These are phyloP conservation scores for Aspergillus chevalieri DNA, from an alignment of 2,329 filamentous ascomycete species.

Conservation along the genomic window DNA sequence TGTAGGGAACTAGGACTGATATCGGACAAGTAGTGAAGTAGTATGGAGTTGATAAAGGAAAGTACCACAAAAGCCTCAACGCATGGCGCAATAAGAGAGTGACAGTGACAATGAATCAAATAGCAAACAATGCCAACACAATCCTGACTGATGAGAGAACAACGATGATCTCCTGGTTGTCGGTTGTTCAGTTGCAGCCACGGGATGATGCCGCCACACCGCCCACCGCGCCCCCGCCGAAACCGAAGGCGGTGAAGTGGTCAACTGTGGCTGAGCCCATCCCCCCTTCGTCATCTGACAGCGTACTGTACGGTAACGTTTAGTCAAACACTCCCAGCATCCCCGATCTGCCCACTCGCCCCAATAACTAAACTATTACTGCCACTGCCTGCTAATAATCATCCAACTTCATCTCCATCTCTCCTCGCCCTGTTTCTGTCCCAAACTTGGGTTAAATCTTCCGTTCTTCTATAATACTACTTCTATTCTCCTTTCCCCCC, in stretches of 20 bases:
- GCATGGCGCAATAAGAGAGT: too few relatives aligned
- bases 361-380: neutral
- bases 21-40: slow-evolving; percentile 1
- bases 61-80: neutral
- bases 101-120: too few relatives aligned
- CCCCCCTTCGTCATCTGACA: slow-evolving; percentile 28
- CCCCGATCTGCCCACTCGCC: neutral
- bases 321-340: slow-evolving; percentile 1
- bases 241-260: neutral
- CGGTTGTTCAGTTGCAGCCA: too few relatives aligned
- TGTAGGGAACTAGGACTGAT: neutral
- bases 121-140: too few relatives aligned
- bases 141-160: too few relatives aligned
- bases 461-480: neutral
- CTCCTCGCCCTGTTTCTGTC: neutral
- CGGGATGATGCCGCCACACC: slow-evolving; percentile 7
- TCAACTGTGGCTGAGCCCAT: slow-evolving; percentile 23
- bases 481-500: neutral
- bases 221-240: slow-evolving; percentile 3
- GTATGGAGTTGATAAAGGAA: slow-evolving; percentile 1
- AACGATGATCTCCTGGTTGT: too few relatives aligned
- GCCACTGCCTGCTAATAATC: neutral
- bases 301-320: neutral
- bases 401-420: neutral
- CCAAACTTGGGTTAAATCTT: neutral